These are phyloP conservation scores for Citrullus mucosospermus DNA, from an alignment of 306 rosid genomes.

Conservation along the genomic window DNA sequence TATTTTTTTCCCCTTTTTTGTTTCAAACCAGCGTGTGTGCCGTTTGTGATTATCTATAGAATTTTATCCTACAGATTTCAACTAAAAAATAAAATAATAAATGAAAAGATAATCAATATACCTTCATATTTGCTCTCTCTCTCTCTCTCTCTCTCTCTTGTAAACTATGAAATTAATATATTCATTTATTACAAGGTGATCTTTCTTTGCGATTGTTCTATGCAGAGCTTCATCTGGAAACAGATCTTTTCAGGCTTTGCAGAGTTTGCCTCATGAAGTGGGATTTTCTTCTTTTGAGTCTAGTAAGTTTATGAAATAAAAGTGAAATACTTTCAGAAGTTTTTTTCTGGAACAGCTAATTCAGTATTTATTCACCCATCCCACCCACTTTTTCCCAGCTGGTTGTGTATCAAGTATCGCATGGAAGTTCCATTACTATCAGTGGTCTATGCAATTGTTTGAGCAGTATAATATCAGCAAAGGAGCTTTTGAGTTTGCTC, in stretches of 20 bases:
- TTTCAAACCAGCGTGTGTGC: neutral
- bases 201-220: constrained; percentile 14
- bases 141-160: too few relatives aligned
- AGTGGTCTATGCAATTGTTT: constrained; percentile 88
- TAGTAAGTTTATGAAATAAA: constrained; percentile 34
- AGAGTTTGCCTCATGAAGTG: constrained; percentile 47
- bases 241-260: constrained; percentile 70
- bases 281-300: constrained; percentile 48
- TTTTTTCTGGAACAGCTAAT: constrained; percentile 10
- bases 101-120: neutral
- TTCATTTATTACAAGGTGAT: neutral
- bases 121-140: too few relatives aligned
- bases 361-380: neutral
- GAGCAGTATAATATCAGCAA: constrained; percentile 74
- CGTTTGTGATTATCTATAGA: neutral
- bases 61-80: neutral
- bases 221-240: constrained; percentile 77
- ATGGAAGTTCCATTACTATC: constrained; percentile 82
- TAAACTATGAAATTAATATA: neutral
- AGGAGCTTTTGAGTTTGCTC: constrained; percentile 95
- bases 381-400: constrained; percentile 21
- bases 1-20: neutral
- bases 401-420: constrained; percentile 38
- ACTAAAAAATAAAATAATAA: neutral
- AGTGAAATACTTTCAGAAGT: neutral